Conservation (phyloP, 164 flowering plant species). For the Vitis amurensis region DNA sequence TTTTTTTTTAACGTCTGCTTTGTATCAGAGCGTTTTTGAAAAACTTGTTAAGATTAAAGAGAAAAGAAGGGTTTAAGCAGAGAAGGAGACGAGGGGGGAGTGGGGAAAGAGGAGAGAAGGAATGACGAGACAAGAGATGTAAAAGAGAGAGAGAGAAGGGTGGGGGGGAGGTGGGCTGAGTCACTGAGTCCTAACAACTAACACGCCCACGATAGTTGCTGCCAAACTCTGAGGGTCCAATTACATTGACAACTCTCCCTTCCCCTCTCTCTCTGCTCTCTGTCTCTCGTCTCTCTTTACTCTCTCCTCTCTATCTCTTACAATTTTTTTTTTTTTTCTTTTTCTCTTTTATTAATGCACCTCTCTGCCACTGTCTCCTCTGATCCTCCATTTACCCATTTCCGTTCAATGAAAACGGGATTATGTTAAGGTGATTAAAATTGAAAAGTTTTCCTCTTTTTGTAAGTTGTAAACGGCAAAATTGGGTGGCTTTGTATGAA, state of each 20-base stretch:
- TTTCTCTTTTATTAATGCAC: background rate
- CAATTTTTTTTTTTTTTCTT: no score
- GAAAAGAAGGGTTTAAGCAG: no score
- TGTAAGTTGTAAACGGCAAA: no score
- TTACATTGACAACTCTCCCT: constrained; percentile 21
- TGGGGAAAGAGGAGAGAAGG: background rate
- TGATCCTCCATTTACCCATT: background rate
- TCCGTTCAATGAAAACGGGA: no score
- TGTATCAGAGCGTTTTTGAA: no score
- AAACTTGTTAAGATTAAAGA: no score
- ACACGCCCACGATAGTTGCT: constrained; percentile 43
- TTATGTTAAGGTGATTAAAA: no score
- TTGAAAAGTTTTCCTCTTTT: no score
- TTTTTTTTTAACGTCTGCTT: no score
- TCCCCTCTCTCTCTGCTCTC: constrained; percentile 9
- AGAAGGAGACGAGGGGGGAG: background rate
- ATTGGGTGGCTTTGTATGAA: no score
- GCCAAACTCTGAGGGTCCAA: constrained; percentile 33
- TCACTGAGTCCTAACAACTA: constrained; percentile 34
- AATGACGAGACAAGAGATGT: constrained; percentile 28
- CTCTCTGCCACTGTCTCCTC: constrained; percentile 2
- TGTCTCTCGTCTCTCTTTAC: background rate
- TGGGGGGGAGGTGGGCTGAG: constrained; percentile 13
- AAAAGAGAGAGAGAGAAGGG: background rate
- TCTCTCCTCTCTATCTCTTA: no score